Percentiles rank a stretch among this genome's conserved stretches.
Conservation (phyloP, 768 basidiomycete species). For the Brasilioporus rufonigricans region DNA sequence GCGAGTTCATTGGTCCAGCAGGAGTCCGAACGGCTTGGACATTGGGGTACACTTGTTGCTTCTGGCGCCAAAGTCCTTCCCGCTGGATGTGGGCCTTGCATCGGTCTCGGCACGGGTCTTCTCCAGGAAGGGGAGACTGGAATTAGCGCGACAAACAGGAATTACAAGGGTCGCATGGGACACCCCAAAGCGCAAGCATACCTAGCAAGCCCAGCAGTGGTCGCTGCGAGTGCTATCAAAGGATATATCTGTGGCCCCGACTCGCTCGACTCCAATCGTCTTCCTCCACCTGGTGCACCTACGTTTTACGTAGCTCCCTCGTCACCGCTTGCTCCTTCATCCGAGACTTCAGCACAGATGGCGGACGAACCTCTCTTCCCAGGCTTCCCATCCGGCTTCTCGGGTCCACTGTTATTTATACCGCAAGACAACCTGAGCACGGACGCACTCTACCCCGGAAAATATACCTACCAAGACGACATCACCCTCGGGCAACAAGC, state of each 20-base stretch:
- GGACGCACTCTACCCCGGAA: constrained; percentile 97
- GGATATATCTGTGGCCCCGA: constrained; percentile 88
- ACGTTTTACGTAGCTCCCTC: constrained; percentile 52
- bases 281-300: constrained; percentile 54
- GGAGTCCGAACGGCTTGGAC: constrained; percentile 79
- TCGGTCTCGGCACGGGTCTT: constrained; percentile 90
- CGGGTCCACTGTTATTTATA: constrained; percentile 84
- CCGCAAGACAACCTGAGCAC: constrained; percentile 99
- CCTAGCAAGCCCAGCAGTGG: constrained; percentile 94
- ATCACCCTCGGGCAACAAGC: constrained; percentile 94
- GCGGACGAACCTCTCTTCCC: constrained; percentile 65
- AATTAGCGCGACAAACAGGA: constrained; percentile 97
- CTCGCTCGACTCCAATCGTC: constrained; percentile 49
- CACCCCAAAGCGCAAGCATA: constrained; percentile 93
- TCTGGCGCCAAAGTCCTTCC: constrained; percentile 92
- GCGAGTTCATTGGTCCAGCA: constrained; percentile 90
- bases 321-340: constrained; percentile 26
- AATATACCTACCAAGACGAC: constrained; percentile 99
- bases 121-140: constrained; percentile 94
- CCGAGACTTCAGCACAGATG: constrained; percentile 23
- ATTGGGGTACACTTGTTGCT: constrained; percentile 85
- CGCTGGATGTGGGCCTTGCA: constrained; percentile 97
- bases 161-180: constrained; percentile 99
- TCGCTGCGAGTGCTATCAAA: constrained; percentile 91
- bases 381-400: constrained; percentile 81